Evolutionary conservation across 23 red algal species (phyloP), one percentile per base, ranked within the genome.

Genomic region (Gracilaria gracilis): DNA sequence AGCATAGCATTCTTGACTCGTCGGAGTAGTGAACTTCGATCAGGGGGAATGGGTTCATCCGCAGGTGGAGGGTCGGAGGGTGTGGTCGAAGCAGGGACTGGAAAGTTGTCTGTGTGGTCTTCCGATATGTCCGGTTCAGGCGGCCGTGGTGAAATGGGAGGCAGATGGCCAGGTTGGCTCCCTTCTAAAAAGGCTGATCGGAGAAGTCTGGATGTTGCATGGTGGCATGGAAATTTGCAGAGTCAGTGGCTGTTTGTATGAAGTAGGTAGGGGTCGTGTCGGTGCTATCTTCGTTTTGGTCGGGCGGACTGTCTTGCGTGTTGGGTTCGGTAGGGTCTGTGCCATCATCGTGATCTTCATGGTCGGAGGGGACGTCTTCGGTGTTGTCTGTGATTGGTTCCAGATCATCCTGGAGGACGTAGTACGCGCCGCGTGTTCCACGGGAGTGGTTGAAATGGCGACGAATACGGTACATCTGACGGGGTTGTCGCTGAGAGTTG

Each of bases 391-490:
- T 4, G 14, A 12, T 33, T 42, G 14, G 12, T 84, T 84, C 61
- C 3, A 84, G 55, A 27, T 84, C 55, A 47, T 84, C 80, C 25
- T 84, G 54, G 19, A 66, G 20, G 15, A 66, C 80, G 54, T 65
- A 66, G 34, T 39, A 84, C 4, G 80, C 80, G 25, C 28, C 28
- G 25, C 55, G 80, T 21, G 9, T 38, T 29, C 54, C 54, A 2
- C 55, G 51, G 8, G 25, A 66, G 4, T 84, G 35, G n/a, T 84
- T 64, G 75, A 38, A 80, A 51, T 42, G 75, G 12, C 75, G 9
- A 2, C 50, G 42, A 40, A 50, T 51, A 7, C 37, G 42, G 38
- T 29, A 80, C 4, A 80, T 4, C 4, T 25, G 25, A 6, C 75
- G 75, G 17, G 46, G 75, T 33, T 33, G 19, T 24, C 23, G 17